Evolutionary conservation across 345 rosid genomes (phyloP), one percentile per base, ranked within the genome.

Genomic region (Eucalyptus coolabah): DNA sequence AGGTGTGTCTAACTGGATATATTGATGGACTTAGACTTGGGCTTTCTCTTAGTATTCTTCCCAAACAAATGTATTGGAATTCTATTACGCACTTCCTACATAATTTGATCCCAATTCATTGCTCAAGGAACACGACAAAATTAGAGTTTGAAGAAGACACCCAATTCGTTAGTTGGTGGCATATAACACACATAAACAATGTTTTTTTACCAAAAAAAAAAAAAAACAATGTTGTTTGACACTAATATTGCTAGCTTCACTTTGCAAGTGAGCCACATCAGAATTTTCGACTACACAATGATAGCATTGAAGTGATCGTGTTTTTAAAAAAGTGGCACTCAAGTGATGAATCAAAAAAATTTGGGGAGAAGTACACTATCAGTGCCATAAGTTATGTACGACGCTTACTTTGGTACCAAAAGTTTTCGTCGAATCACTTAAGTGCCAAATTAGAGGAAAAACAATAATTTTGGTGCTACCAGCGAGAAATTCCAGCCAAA

Each of bases 1-100:
- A 53, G 1, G 26, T 53, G 26, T 8, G 2, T 53, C 11, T 21
- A 53, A 53, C 0, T 53, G 2, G 5, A 21, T 53, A 53, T 21
- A 53, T 21, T 53, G 11, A 53, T 0, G 0, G 2, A 21, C 11
- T 21, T 0, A 1, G 1, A 53, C 5, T 53, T 53, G 11, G 2
- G 59, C 11, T 53, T 53, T 9, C 11, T 53, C 26, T 19, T 53
- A 53, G 5, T 53, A 2, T 8, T 53, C 59, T 16, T 53, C 5
- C 1, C 0, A 0, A 53, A 4, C 21, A 53, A 19, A 53, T 53
- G 59, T 53, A 53, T 53, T 53, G 59, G 59, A 53, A 53, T 21
- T 53, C 26, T 53, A 53, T 5, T 53, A 53, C 0, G 26, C 26
- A 53, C 24, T 53, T 53, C 59, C 59, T 21, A 53, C 59, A 53